Conservation (phyloP, 2,329 filamentous ascomycete species). For the Blastomyces emzantsi region DNA sequence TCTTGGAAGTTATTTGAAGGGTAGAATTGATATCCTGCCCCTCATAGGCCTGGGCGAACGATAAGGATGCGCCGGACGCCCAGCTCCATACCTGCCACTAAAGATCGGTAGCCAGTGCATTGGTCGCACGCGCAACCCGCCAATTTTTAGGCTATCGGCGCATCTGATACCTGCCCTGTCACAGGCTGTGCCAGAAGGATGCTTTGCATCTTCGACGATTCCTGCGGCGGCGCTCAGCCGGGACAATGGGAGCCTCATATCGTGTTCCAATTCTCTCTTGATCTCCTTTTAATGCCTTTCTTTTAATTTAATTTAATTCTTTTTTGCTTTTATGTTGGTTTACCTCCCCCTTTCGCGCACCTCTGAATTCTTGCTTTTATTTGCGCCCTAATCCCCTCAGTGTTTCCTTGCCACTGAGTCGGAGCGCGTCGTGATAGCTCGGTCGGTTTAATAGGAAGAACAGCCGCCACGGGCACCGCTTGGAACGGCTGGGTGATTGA, state of each 20-base stretch:
- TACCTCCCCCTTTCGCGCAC: neutral
- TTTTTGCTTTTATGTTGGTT: neutral
- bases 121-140: neutral
- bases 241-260: neutral
- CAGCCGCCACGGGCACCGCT: too few species aligned
- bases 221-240: neutral
- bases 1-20: too few species aligned
- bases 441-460: neutral
- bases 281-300: neutral
- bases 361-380: neutral
- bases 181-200: neutral
- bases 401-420: neutral
- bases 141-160: neutral
- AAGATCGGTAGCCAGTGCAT: neutral
- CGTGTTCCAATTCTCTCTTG: neutral
- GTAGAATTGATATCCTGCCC: neutral
- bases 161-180: slow-evolving; percentile 6
- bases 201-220: neutral
- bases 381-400: neutral
- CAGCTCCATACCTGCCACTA: neutral
- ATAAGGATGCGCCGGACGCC: neutral
- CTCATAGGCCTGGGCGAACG: neutral
- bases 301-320: neutral
- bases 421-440: neutral
- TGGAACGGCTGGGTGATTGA: neutral